These are phyloP conservation scores for Carex myosuroides DNA, from an alignment of 176 grass and related monocot species.

Conservation along the genomic window DNA sequence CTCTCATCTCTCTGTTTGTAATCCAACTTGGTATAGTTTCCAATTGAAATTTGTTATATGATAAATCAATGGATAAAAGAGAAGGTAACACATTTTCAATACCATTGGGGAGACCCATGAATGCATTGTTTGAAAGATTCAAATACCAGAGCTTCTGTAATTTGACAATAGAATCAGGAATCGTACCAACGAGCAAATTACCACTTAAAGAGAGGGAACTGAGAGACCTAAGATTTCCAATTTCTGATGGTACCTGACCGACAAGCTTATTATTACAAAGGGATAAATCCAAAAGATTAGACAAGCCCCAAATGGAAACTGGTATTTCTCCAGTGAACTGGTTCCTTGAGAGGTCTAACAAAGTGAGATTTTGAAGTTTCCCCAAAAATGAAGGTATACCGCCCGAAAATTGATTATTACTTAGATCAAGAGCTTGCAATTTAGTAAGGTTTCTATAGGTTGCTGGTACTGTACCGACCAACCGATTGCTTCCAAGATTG, in stretches of 20 bases:
- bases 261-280: constrained; percentile 51
- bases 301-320: constrained; percentile 35
- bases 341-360: constrained; percentile 70
- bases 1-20: constrained; percentile 29
- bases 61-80: constrained; percentile 34
- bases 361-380: constrained; percentile 36
- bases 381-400: constrained; percentile 46
- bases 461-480: constrained; percentile 39
- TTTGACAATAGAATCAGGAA: constrained; percentile 44
- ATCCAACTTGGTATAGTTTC: constrained; percentile 39
- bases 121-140: constrained; percentile 50
- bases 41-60: constrained; percentile 35
- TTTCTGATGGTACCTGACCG: constrained; percentile 38
- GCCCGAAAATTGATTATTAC: constrained; percentile 46
- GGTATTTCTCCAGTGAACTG: constrained; percentile 66
- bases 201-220: constrained; percentile 37
- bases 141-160: constrained; percentile 65
- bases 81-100: constrained; percentile 35
- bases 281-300: constrained; percentile 30
- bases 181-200: constrained; percentile 43
- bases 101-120: constrained; percentile 30
- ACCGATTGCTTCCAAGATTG: constrained; percentile 53
- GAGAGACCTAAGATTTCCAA: constrained; percentile 47
- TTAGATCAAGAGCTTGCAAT: constrained; percentile 52
- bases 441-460: constrained; percentile 36